A percentile compares a stretch with the other conserved stretches of the same genome.
phyloP scores from a whole-genome alignment of 352 stramenopile genomes.

The Pythium brassicae region DNA sequence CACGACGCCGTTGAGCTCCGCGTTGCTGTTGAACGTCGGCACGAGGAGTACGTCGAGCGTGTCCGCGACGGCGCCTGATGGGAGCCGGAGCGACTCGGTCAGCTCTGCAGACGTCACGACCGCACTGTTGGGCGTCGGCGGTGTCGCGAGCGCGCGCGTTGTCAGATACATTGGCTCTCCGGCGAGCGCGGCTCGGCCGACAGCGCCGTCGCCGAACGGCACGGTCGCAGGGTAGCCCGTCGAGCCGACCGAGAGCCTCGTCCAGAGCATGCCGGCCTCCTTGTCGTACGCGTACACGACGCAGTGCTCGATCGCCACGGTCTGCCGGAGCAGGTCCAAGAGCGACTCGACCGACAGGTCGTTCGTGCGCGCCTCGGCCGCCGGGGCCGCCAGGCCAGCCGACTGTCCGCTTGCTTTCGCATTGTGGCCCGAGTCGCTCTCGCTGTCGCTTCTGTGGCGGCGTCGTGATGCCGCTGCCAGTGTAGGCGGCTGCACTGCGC shows the following conservation, averaged over 20 bases:
- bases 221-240: slow-evolving; percentile 29
- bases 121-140: slow-evolving; percentile 3
- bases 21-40: slow-evolving; percentile 36
- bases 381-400: not conserved
- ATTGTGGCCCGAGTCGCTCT: not conserved
- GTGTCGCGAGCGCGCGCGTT: slow-evolving; percentile 11
- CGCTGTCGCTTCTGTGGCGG: not conserved
- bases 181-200: slow-evolving; percentile 29
- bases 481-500: not conserved
- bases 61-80: slow-evolving; percentile 9
- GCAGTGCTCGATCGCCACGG: slow-evolving; percentile 47
- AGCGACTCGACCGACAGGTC: slow-evolving; percentile 34
- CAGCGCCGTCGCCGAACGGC: slow-evolving; percentile 46
- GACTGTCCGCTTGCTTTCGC: not conserved
- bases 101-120: slow-evolving; percentile 13
- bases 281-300: slow-evolving; percentile 56
- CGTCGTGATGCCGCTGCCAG: not conserved
- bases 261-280: slow-evolving; percentile 45
- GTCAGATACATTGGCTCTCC: slow-evolving; percentile 26
- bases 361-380: slow-evolving; percentile 10
- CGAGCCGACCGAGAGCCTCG: slow-evolving; percentile 27
- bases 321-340: slow-evolving; percentile 47
- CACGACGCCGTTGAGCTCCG: slow-evolving; percentile 55
- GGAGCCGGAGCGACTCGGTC: slow-evolving; percentile 6
- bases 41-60: slow-evolving; percentile 45